phyloP scores from a whole-genome alignment of 768 basidiomycete genomes.

The Phanerodontia chrysosporium region DNA sequence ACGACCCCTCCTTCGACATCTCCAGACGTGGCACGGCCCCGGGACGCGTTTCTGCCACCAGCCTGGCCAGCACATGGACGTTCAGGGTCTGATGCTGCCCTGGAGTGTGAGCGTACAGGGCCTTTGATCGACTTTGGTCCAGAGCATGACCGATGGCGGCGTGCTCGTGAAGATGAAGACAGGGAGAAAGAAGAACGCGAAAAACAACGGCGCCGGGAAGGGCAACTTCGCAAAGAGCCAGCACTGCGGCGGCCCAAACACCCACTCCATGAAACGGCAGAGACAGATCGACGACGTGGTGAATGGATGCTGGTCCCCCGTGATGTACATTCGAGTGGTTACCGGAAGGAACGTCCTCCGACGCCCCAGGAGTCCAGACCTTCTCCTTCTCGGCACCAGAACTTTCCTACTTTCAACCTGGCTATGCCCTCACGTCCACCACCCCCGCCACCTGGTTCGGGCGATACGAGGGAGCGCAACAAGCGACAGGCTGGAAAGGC shows the following conservation, averaged over 20 bases:
- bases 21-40: constrained; percentile 7
- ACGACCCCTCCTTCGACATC: neutral
- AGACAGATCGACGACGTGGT: neutral
- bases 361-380: constrained; percentile 20
- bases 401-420: constrained; percentile 20
- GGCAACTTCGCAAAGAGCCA: neutral
- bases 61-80: constrained; percentile 31
- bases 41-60: constrained; percentile 15
- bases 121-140: constrained; percentile 36
- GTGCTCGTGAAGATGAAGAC: constrained; percentile 26
- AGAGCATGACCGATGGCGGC: constrained; percentile 28
- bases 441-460: constrained; percentile 13
- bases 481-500: constrained; percentile 29
- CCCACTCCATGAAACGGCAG: neutral
- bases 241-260: neutral
- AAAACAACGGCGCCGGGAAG: constrained; percentile 16
- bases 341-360: constrained; percentile 19
- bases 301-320: constrained; percentile 18
- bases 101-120: constrained; percentile 42
- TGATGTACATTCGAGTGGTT: constrained; percentile 17
- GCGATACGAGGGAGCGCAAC: constrained; percentile 14
- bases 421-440: constrained; percentile 17
- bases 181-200: constrained; percentile 16
- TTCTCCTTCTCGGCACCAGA: constrained; percentile 2
- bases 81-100: constrained; percentile 48